These are phyloP conservation scores for Colletotrichum noveboracense DNA, from an alignment of 2,329 filamentous ascomycete species.

Conservation along the genomic window DNA sequence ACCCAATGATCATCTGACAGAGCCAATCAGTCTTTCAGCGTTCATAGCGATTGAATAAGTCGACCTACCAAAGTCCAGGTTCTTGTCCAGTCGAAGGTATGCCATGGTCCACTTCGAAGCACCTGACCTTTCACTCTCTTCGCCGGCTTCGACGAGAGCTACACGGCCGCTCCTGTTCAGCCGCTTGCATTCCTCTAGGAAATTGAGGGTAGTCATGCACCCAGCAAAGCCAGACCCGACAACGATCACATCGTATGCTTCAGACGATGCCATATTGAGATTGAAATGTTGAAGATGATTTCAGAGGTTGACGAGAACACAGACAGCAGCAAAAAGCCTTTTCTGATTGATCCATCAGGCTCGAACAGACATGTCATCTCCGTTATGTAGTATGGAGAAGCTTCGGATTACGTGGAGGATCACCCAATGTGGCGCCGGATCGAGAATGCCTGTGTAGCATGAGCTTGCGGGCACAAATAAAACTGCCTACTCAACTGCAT, in stretches of 20 bases:
- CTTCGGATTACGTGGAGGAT: background rate
- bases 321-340: background rate
- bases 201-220: background rate
- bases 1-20: background rate
- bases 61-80: background rate
- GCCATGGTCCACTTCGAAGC: background rate
- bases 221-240: background rate
- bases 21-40: fast-evolving
- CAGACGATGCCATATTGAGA: background rate
- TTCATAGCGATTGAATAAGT: background rate
- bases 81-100: background rate
- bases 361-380: background rate
- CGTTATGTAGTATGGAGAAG: background rate
- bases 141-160: background rate
- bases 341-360: background rate
- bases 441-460: background rate
- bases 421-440: background rate
- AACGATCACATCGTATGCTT: background rate
- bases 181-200: background rate
- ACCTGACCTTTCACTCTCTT: background rate
- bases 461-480: background rate
- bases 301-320: background rate
- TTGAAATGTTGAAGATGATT: background rate
- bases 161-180: background rate
- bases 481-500: background rate